Conservation (phyloP, 805 yeast genomes). For the Cyberlindnera petersonii region DNA sequence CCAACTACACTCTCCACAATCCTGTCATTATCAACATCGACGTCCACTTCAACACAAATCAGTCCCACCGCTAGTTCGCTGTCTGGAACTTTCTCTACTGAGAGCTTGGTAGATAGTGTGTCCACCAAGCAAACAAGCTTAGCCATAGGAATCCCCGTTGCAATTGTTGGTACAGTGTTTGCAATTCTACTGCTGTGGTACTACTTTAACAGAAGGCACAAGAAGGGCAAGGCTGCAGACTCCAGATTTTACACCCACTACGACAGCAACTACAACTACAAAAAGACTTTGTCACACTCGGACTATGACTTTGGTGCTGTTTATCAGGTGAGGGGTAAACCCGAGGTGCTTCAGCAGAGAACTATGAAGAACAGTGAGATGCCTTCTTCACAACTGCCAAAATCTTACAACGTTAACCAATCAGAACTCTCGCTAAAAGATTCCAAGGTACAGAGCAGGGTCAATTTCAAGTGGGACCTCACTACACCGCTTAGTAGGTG, state of each 20-base stretch:
- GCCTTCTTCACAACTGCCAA: background rate
- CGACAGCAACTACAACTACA: conserved; percentile 27
- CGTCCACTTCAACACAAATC: background rate
- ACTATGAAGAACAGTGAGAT: background rate
- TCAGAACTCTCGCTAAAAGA: conserved; percentile 23
- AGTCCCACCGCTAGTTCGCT: background rate
- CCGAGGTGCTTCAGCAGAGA: background rate
- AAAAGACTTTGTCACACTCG: conserved; percentile 12
- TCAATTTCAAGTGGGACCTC: conserved; percentile 21
- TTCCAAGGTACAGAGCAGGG: conserved; percentile 9
- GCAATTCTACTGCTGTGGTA: conserved; percentile 14
- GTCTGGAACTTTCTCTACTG: background rate
- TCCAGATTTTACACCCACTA: conserved; percentile 15
- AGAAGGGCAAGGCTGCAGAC: conserved; percentile 6
- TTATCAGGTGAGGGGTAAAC: conserved; percentile 15
- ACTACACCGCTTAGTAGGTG: conserved; percentile 28
- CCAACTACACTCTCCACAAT: conserved; percentile 13
- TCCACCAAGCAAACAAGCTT: conserved; percentile 18
- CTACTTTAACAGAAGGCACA: conserved; percentile 14
- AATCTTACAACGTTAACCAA: conserved; percentile 1
- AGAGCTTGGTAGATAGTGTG: background rate
- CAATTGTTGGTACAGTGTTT: conserved; percentile 18
- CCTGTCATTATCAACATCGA: conserved; percentile 10
- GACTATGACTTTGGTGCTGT: conserved; percentile 16
- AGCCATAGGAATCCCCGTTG: conserved; percentile 27